A percentile compares a stretch with the other conserved stretches of the same genome.
phyloP scores from a whole-genome alignment of 1,284 basidiomycete species.

The Apiotrichum domesticum region DNA sequence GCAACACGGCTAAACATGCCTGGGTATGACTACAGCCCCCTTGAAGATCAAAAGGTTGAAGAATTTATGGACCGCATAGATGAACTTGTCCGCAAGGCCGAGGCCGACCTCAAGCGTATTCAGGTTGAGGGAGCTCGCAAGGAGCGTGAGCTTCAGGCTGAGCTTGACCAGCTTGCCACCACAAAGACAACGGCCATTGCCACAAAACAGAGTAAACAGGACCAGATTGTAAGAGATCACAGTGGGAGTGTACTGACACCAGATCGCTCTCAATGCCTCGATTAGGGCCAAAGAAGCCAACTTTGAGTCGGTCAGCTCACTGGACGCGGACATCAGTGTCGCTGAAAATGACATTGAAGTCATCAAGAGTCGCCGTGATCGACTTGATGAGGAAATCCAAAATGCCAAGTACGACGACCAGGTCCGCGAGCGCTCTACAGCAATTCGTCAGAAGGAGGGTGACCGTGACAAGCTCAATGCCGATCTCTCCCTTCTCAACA shows the following conservation, averaged over 20 bases:
- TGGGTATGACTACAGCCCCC: constrained; percentile 56
- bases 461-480: constrained; percentile 63
- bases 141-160: constrained; percentile 38
- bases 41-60: constrained; percentile 35
- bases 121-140: constrained; percentile 32
- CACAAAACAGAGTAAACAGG: constrained; percentile 47
- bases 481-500: constrained; percentile 67
- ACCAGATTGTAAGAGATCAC: constrained; percentile 56
- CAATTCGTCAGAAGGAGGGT: constrained; percentile 61
- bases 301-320: constrained; percentile 56
- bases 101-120: constrained; percentile 34
- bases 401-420: constrained; percentile 63
- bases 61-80: constrained; percentile 38
- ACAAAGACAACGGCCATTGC: constrained; percentile 30
- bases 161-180: constrained; percentile 32
- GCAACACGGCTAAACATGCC: constrained; percentile 63
- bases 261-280: constrained; percentile 31
- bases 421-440: constrained; percentile 57
- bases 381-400: constrained; percentile 57
- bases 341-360: constrained; percentile 63
- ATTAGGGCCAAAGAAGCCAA: constrained; percentile 52
- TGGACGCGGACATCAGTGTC: constrained; percentile 57
- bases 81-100: constrained; percentile 33
- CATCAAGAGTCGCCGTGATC: constrained; percentile 56
- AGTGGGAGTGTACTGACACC: background rate